Conservation (phyloP, 2,329 filamentous ascomycete genomes). For the Alternaria tenuissima region DNA sequence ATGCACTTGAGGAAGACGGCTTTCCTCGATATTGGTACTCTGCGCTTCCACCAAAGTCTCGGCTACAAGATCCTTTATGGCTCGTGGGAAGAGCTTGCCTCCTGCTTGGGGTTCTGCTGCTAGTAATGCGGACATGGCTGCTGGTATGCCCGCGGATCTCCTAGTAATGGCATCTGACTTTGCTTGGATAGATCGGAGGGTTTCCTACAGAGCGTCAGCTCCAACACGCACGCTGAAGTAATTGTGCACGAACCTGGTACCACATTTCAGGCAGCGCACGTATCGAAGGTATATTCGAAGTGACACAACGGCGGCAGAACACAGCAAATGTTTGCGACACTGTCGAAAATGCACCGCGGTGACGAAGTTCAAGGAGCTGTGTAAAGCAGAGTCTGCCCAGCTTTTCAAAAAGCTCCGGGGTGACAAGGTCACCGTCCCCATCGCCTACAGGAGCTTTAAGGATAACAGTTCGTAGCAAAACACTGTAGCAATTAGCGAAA, state of each 20-base stretch:
- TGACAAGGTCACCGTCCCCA: constrained; percentile 28
- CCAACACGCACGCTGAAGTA: neutral
- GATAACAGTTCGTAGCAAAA: constrained; percentile 66
- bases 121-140: constrained; percentile 83
- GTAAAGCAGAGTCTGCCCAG: constrained; percentile 80
- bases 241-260: constrained; percentile 63
- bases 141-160: constrained; percentile 89
- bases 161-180: constrained; percentile 83
- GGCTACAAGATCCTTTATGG: constrained; percentile 68
- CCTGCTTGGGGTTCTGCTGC: constrained; percentile 69
- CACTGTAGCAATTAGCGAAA: constrained; percentile 59
- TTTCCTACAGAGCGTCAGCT: constrained; percentile 56
- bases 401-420: constrained; percentile 63
- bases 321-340: constrained; percentile 86
- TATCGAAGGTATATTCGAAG: constrained; percentile 58
- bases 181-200: constrained; percentile 73
- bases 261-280: constrained; percentile 66
- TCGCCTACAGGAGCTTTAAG: constrained; percentile 48
- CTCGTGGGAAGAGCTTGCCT: constrained; percentile 66
- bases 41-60: constrained; percentile 65
- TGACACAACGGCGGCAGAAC: constrained; percentile 74
- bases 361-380: constrained; percentile 82
- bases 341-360: constrained; percentile 91
- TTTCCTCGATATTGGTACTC: constrained; percentile 62
- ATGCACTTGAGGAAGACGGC: constrained; percentile 86